These are phyloP conservation scores for Lipomyces sp. DNA, from an alignment of 805 yeast genomes.

Conservation along the genomic window DNA sequence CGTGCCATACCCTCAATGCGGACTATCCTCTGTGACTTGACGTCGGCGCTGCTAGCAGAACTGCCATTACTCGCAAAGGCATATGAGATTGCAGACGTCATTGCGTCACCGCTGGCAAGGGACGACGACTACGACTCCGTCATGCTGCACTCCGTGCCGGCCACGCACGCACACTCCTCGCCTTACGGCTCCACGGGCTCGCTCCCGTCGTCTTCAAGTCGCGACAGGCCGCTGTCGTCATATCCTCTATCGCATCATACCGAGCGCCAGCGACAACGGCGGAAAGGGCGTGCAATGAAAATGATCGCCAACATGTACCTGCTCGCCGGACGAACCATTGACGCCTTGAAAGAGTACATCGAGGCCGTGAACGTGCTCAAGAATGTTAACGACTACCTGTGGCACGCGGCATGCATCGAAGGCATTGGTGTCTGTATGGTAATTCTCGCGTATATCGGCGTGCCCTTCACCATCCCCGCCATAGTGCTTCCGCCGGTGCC, in stretches of 20 bases:
- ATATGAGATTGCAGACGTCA: constrained; percentile 25
- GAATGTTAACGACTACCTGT: constrained; percentile 67
- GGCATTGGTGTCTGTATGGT: constrained; percentile 67
- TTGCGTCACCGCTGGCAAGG: constrained; percentile 30
- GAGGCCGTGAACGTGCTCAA: constrained; percentile 64
- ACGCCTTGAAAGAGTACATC: constrained; percentile 69
- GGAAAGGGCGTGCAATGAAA: constrained; percentile 71
- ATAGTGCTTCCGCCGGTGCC: constrained; percentile 28
- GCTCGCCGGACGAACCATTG: constrained; percentile 71
- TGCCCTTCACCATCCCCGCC: constrained; percentile 44
- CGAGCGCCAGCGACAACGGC: constrained; percentile 45
- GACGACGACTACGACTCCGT: constrained; percentile 29
- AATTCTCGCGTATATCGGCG: constrained; percentile 55
- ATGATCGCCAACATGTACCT: constrained; percentile 72
- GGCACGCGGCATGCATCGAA: constrained; percentile 89
- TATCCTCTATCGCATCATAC: constrained; percentile 29
- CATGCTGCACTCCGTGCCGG: constrained; percentile 7
- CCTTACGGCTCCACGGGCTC: constrained; percentile 19
- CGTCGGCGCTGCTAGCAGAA: constrained; percentile 58
- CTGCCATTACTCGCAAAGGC: constrained; percentile 56
- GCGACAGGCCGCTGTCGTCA: constrained; percentile 7
- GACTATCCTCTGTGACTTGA: constrained; percentile 58
- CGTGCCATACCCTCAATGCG: constrained; percentile 44
- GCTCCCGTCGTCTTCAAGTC: constrained; percentile 8
- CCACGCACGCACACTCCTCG: constrained; percentile 7